Base-by-base conservation (phyloP, 2,329 filamentous ascomycete species). In the Cladophialophora psammophila region DNA sequence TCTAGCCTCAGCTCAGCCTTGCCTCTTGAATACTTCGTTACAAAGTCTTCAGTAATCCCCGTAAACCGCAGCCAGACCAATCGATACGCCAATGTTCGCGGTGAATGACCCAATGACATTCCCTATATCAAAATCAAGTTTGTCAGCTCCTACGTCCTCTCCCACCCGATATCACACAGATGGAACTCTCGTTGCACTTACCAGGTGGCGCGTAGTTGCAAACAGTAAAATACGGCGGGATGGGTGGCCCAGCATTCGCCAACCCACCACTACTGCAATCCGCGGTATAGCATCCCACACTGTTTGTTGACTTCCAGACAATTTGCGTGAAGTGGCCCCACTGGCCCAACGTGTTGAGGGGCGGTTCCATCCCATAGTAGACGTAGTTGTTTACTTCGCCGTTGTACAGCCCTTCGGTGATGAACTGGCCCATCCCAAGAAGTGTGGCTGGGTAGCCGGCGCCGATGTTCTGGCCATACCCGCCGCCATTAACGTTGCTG, bases 391-490 rank as follows among this genome's bases (percentile, higher is more conserved):
- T 76, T 73, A 90, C 82, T 80, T 96, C 93, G 74, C 87, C 86
- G 78, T 94, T 92, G 86, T 97, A 97, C 91, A 95, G 97, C 80
- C 90, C 84, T 76, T 94, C 86, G 75, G 89, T 91, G 76, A 94
- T 88, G 71, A 90, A 87, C 69, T 85, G 82, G 63, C 88, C 87
- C 70, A 92, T 84, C 6, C 66, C 65, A 26, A 66, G 32, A 5
- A 64, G 64, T 18, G 61, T 63, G 18, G 52, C 63, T 5, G 79
- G 75, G 68, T 87, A 84, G 72, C 89, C 83, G 69, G 90, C 89
- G 75, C 92, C 94, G 66, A 98, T 90, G 86, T 98, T 99, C 82
- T 99, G 94, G 69, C 94, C 94, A 75, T 94, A 96, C 54, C 85
- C 83, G 60, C 87, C 88, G 58, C 82, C 83, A 70, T 85, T 81